Base-by-base conservation (phyloP, 164 flowering plant species). In the Annona squamosa region DNA sequence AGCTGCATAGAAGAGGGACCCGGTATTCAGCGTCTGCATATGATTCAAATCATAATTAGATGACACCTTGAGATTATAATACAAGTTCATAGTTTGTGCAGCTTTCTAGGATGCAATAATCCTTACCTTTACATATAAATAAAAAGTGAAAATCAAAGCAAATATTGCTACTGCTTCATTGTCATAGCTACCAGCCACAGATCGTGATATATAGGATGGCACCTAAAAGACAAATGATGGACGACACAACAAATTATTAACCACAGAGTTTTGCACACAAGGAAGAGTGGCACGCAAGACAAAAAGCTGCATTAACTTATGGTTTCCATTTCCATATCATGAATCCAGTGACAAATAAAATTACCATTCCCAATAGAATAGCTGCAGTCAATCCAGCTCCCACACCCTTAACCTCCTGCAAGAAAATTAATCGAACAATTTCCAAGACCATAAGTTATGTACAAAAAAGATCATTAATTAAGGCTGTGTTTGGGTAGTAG, bases 161-260 rank as follows among this genome's bases (percentile, higher is more conserved):
- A 96, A 96, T 72, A 96, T 96, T 73, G 99, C 99, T 46, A 96
- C 99, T 82, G 99, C 98, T 88, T 96, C 99, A 82, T 93, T 96
- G 83, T 93, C 99, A 83, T 96, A 96, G 84, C 99, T 96, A 41
- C 99, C 99, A 79, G 99, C 99, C 76, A 93, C 99, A 77, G 99
- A 93, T 69, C 98, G 85, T 74, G 99, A 96, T 79, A 96, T 96
- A 72, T 96, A 96, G 67, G 99, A 93, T 62, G 99, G 98, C 73
- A 96, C 99, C 99, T 96, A 84, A 67, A 70, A 43, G 73, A 63
- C 57, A 62, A 37, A 66, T 45, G 56, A 44, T 42, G 46, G 37
- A 46, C n/a, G 16, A 37, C 37, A 26, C 37, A 26, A 26, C 37
- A 26, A 26, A 26, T 26, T 26, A 26, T 26, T 26, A 26, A 26